Evolutionary conservation across 2,329 filamentous ascomycete genomes (phyloP).

Genomic region (Colletotrichum coccodes): DNA sequence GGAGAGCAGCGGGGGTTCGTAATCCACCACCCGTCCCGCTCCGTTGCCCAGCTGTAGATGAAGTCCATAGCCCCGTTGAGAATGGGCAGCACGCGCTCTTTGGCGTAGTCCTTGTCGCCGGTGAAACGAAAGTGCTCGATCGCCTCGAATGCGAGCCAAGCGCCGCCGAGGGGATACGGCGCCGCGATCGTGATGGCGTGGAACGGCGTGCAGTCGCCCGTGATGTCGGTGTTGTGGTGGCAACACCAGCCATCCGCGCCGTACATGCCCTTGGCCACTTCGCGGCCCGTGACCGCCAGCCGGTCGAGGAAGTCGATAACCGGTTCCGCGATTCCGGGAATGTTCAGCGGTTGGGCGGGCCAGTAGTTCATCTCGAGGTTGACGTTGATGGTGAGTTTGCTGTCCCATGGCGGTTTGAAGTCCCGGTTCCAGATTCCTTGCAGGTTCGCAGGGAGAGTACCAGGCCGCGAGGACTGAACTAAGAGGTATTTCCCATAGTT

Average conservation of each 20-base stretch:
- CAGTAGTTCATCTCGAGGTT: slow-evolving; percentile 66
- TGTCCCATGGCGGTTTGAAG: slow-evolving; percentile 55
- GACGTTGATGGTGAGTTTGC: slow-evolving; percentile 62
- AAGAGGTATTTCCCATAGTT: too few relatives aligned
- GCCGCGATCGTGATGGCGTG: too few relatives aligned
- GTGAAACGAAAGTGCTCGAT: slow-evolving; percentile 50
- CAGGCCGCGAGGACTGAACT: slow-evolving; percentile 40
- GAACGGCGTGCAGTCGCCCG: slow-evolving; percentile 36
- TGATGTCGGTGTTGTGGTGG: slow-evolving; percentile 51
- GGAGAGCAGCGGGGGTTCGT: slow-evolving; percentile 37
- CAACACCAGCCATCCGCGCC: slow-evolving; percentile 45
- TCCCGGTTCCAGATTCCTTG: slow-evolving; percentile 56
- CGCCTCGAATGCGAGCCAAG: too few relatives aligned
- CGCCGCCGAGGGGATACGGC: too few relatives aligned
- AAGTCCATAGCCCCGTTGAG: slow-evolving; percentile 48
- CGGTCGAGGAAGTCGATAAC: slow-evolving; percentile 50
- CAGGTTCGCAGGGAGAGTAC: slow-evolving; percentile 44
- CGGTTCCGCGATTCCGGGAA: slow-evolving; percentile 47
- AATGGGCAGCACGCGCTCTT: slow-evolving; percentile 39
- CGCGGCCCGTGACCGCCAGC: slow-evolving; percentile 43
- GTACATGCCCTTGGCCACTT: slow-evolving; percentile 47
- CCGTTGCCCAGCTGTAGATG: slow-evolving; percentile 48
- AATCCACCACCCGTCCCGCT: slow-evolving; percentile 39
- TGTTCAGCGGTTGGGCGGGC: slow-evolving; percentile 42
- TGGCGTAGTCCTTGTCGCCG: slow-evolving; percentile 37